phyloP scores from a whole-genome alignment of 1,284 basidiomycete genomes.

The Trichosporon inkin region DNA sequence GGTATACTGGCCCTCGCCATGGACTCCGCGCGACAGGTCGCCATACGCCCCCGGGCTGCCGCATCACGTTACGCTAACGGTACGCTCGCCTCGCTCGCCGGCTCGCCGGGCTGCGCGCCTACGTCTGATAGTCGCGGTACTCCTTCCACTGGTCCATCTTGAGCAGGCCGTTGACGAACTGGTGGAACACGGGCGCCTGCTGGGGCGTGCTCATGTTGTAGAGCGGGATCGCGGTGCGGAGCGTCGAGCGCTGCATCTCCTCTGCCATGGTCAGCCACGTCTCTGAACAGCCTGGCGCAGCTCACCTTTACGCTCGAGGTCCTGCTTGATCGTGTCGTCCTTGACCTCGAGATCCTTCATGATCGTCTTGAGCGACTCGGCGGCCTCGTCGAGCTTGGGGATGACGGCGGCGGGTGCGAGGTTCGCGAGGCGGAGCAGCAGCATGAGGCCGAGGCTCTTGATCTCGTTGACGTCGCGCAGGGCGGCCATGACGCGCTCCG shows the following conservation, averaged over 20 bases:
- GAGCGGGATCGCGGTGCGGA: constrained; percentile 79
- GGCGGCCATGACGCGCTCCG: constrained; percentile 74
- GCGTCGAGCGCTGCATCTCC: constrained; percentile 81
- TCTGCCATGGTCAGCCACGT: constrained; percentile 47
- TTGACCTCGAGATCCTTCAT: constrained; percentile 87
- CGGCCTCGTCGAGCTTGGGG: constrained; percentile 81
- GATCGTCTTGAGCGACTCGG: constrained; percentile 73
- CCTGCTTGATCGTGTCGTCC: constrained; percentile 95
- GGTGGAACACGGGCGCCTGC: constrained; percentile 67
- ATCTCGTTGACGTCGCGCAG: constrained; percentile 91
- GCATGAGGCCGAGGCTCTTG: constrained; percentile 93
- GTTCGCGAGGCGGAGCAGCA: constrained; percentile 83
- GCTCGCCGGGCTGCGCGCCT: not conserved
- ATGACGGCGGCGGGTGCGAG: constrained; percentile 75
- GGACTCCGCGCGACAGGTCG: not conserved
- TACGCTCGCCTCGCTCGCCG: not conserved
- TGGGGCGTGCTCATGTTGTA: constrained; percentile 59
- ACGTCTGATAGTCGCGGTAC: constrained; percentile 42
- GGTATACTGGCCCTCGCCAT: not conserved
- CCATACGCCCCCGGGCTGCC: no score
- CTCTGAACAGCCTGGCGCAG: not conserved
- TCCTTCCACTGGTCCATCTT: constrained; percentile 45
- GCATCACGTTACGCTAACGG: no score
- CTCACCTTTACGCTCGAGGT: constrained; percentile 74
- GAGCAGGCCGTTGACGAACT: constrained; percentile 56